A percentile compares a stretch with the other conserved stretches of the same genome.
These are phyloP conservation scores for Nakazawaea ambrosiae DNA, from an alignment of 805 yeast genomes.

Conservation along the genomic window DNA sequence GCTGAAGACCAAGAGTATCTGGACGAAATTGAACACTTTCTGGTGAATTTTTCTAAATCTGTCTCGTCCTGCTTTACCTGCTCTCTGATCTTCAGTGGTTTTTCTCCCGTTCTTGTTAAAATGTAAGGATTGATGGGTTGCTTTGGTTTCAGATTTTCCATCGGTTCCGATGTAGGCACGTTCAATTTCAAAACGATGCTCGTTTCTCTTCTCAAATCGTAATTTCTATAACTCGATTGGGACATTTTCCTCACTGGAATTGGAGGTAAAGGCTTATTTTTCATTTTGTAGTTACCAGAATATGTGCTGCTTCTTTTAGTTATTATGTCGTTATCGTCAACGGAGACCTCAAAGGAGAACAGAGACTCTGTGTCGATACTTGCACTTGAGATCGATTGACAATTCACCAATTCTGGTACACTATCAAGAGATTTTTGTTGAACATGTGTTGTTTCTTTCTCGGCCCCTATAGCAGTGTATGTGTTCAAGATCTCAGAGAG, in stretches of 20 bases:
- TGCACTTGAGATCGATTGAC: not conserved
- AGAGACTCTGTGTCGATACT: constrained; percentile 5
- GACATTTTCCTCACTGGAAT: constrained; percentile 18
- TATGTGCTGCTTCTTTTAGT: constrained; percentile 8
- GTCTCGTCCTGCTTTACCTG: constrained; percentile 6
- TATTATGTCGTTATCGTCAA: constrained; percentile 7
- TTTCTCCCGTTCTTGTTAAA: constrained; percentile 8
- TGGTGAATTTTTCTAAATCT: constrained; percentile 7
- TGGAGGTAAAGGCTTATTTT: constrained; percentile 13
- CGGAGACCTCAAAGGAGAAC: constrained; percentile 6
- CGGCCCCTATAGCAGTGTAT: not conserved
- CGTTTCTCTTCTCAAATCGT: constrained; percentile 7
- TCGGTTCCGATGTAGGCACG: not conserved
- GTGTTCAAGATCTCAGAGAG: constrained; percentile 6
- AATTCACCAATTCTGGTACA: constrained; percentile 2
- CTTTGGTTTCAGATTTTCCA: not conserved
- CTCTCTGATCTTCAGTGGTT: not conserved
- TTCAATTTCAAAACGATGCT: not conserved
- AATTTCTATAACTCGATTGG: constrained; percentile 18
- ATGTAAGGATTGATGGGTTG: not conserved
- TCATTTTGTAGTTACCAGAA: not conserved
- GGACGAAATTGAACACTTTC: constrained; percentile 7
- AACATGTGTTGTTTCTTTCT: not conserved
- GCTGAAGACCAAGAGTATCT: constrained; percentile 3
- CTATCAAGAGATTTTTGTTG: not conserved